Base-by-base conservation (phyloP, 768 basidiomycete species). In the Mycena pura region DNA sequence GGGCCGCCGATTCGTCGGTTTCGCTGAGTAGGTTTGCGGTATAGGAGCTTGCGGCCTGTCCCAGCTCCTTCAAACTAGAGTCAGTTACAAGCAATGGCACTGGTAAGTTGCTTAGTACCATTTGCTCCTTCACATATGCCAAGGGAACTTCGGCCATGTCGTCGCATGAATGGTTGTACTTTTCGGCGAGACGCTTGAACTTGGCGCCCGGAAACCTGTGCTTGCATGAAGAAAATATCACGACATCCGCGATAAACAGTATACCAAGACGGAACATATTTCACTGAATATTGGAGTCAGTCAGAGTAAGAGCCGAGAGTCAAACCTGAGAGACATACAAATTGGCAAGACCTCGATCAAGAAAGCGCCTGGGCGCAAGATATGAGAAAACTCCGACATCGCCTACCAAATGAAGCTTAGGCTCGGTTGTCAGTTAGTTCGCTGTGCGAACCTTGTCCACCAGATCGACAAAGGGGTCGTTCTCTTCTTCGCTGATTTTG, bases 171-270 rank as follows among this genome's bases (percentile, higher is more conserved):
- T 63, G 64, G 11, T 75, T 74, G 81, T 83, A 85, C 55, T 74
- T 72, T 32, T 69, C 74, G 0, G 84, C 86, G 25, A 72, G 79
- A 45, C 68, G 63, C 68, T 86, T 80, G 75, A 87, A 87, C 0
- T 73, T 74, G 11, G 82, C 82, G 7, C 86, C 86, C 6, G 86
- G 86, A 60, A 86, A 78, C 86, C 86, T 87, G 17, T 75, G 73
- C 13, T 84, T 34, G 6, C 3, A 0, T 38, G 3, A 45, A n/a
- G n/a, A n/a, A n/a, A 6, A 29, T 29, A 15, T 32, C 6, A 7
- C 22, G 22, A 2, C 6, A 24, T 6, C 17, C 4, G 4, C 29
- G 19, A 3, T 4, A 21, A 44, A 9, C 0, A 10, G 29, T n/a
- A 19, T 41, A 29, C 44, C 24, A 41, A 28, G 44, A 52, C 19